Evolutionary conservation across 139 green algal genomes (phyloP).

Genomic region (Trebouxia sp.): DNA sequence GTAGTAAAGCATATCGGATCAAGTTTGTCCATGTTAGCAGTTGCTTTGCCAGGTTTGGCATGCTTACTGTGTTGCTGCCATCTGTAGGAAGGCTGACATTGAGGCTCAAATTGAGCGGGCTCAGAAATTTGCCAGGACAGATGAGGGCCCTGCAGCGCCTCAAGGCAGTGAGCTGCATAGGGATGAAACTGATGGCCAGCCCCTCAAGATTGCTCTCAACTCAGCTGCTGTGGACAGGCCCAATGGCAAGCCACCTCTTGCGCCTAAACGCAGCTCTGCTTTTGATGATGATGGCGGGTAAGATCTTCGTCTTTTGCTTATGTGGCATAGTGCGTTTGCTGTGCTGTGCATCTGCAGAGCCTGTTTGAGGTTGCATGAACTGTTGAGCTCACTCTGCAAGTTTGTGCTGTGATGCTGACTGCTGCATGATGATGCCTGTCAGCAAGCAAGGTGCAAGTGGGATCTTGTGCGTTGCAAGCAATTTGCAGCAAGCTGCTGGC

Average conservation of each 20-base stretch:
- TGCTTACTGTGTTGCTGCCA: too few species aligned
- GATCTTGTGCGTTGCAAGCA: too few species aligned
- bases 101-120: conserved; percentile 61
- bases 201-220: conserved; percentile 57
- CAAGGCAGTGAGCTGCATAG: conserved; percentile 51
- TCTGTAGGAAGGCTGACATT: conserved; percentile 42
- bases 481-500: too few species aligned
- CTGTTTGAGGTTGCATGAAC: background rate
- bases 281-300: conserved; percentile 1
- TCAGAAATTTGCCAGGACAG: conserved; percentile 22
- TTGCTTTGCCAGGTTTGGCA: too few species aligned
- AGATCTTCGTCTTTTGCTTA: background rate
- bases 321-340: background rate
- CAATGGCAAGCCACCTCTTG: background rate
- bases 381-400: too few species aligned
- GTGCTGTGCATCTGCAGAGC: background rate
- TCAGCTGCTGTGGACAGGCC: background rate
- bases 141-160: conserved; percentile 28
- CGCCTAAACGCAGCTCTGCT: background rate
- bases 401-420: background rate
- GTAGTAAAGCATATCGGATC: too few species aligned
- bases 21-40: too few species aligned
- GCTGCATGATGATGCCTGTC: background rate
- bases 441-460: too few species aligned
- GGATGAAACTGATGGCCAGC: conserved; percentile 42